Percentiles rank a stretch among this genome's conserved stretches.
These are phyloP conservation scores for Eucalyptus grandis DNA, from an alignment of 345 rosid genomes.

Conservation along the genomic window DNA sequence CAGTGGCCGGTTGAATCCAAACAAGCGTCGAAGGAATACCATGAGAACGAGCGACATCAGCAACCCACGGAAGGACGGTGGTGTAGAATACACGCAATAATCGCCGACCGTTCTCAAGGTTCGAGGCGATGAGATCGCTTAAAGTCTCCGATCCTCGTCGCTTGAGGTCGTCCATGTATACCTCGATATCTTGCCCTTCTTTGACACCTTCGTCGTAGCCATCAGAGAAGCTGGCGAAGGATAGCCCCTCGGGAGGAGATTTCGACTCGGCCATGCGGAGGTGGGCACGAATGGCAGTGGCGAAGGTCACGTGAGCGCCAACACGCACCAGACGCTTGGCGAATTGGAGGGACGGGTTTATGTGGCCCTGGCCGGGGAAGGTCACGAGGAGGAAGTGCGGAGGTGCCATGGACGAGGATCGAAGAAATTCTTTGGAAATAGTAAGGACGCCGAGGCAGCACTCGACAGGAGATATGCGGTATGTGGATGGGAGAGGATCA, in stretches of 20 bases:
- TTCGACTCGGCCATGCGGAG: slow-evolving; percentile 22
- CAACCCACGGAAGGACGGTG: slow-evolving; percentile 39
- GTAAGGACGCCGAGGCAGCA: not conserved
- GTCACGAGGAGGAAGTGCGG: not conserved
- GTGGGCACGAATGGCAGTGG: slow-evolving; percentile 15
- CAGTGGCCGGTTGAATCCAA: slow-evolving; percentile 62
- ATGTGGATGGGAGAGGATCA: not conserved
- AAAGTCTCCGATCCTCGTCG: slow-evolving; percentile 29
- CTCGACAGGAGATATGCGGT: not conserved
- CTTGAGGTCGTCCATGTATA: slow-evolving; percentile 11
- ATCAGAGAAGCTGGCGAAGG: slow-evolving; percentile 37
- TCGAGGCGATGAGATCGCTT: slow-evolving; percentile 11
- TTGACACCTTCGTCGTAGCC: slow-evolving; percentile 45
- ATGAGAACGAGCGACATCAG: slow-evolving; percentile 29
- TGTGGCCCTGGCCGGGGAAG: slow-evolving; percentile 47
- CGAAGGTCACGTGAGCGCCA: slow-evolving; percentile 40
- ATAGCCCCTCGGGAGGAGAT: slow-evolving; percentile 6
- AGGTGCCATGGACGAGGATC: not conserved
- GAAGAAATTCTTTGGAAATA: not conserved
- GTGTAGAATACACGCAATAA: slow-evolving; percentile 36
- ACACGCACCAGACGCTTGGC: slow-evolving; percentile 42
- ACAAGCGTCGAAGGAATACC: slow-evolving; percentile 23
- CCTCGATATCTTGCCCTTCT: not conserved
- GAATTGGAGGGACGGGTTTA: slow-evolving; percentile 47
- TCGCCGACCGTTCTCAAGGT: not conserved